Evolutionary conservation across 192 early-diverging fungal genomes (phyloP), one percentile per base, ranked within the genome.

Genomic region (Gaertneriomyces sp.): DNA sequence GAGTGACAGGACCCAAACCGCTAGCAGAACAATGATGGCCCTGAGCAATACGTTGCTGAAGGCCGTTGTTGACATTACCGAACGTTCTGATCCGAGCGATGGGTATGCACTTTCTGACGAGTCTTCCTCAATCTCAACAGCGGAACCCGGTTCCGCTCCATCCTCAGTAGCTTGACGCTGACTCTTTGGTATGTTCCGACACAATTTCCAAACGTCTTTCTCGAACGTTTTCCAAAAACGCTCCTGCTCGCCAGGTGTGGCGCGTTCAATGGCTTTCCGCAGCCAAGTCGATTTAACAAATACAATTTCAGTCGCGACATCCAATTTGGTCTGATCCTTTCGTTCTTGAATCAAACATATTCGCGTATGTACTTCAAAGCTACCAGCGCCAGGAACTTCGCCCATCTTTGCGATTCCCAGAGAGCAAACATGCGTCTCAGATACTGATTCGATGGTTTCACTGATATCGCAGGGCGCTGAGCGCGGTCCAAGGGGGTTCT

Each of bases 261-360:
- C 64, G 16, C 50, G 45, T 25, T 66, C 64, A 45, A 66, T 66
- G 3, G 64, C 64, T 17, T 33, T 57, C 47, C 51, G 41, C 14
- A 71, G 42, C 69, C 69, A 71, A n/a, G 20, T 44, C 11, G 46
- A 53, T 68, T 71, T 71, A 12, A 55, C 58, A 17, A 55, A 71
- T 2, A 60, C 57, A 2, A 71, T 50, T 42, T 65, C 64, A 16
- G 53, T 58, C 12, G 64, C 38, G 14, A 66, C 69, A 0, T 52
- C 14, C 9, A 66, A 40, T 6, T 51, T 44, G 1, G 69, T 71
- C 12, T 47, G 20, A 43, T 10, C 12, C 0, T 39, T 42, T 25
- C 39, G 43, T 6, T 42, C 43, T 39, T 71, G 69, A 14, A 20
- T 11, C 17, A 71, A 58, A 43, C 64, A 66, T 6, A 66, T 47